phyloP scores from a whole-genome alignment of 495 filamentous ascomycete species.

The Neurospora sp. region DNA sequence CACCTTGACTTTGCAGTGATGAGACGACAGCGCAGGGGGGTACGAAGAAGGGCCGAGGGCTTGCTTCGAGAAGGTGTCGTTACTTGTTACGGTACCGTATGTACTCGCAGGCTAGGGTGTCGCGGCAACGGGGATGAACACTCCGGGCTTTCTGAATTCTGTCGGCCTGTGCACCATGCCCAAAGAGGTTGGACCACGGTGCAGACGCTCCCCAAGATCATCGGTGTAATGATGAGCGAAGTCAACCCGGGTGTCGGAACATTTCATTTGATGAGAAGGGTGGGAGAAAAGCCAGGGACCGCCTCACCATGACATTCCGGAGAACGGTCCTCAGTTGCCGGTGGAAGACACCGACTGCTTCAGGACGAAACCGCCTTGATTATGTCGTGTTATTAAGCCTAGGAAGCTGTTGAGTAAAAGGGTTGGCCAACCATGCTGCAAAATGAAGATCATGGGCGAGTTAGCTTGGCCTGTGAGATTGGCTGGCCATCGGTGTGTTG shows the following conservation, averaged over 20 bases:
- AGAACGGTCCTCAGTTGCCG: constrained; percentile 20
- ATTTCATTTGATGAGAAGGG: background rate
- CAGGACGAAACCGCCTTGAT: background rate
- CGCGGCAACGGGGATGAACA: background rate
- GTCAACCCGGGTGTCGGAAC: background rate
- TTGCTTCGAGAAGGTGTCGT: background rate
- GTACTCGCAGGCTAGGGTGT: background rate
- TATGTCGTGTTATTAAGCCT: background rate
- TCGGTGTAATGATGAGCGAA: background rate
- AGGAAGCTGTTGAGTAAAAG: background rate
- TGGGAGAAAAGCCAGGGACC: constrained; percentile 1
- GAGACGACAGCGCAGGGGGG: background rate
- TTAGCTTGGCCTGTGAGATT: background rate
- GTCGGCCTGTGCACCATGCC: background rate
- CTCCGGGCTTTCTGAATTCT: background rate
- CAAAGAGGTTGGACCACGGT: background rate
- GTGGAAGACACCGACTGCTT: constrained; percentile 9
- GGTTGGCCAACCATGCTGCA: background rate
- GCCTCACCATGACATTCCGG: constrained; percentile 3
- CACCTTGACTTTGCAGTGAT: background rate
- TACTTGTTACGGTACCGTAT: background rate
- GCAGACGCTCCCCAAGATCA: background rate
- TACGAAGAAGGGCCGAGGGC: background rate
- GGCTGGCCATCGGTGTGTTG: background rate
- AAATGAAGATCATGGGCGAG: background rate